Percentiles rank a stretch among this genome's conserved stretches.
phyloP scores from a whole-genome alignment of 495 filamentous ascomycete species.

The Glonium stellatum region DNA sequence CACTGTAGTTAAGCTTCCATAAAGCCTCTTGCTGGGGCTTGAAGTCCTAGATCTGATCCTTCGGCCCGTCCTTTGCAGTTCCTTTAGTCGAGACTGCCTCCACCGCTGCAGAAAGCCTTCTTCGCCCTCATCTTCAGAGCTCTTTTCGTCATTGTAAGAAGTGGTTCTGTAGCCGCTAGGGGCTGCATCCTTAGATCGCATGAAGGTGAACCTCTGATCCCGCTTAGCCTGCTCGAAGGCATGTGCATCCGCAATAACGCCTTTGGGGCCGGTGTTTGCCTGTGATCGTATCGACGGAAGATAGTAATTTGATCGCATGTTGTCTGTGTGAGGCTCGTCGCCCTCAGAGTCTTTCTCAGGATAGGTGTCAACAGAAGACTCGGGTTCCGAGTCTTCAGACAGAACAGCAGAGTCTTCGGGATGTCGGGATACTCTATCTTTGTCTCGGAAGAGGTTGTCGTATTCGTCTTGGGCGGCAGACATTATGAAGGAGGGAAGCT shows the following conservation, averaged over 20 bases:
- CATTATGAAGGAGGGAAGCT: conserved; percentile 20
- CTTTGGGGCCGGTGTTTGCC: conserved; percentile 91
- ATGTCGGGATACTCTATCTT: conserved; percentile 43
- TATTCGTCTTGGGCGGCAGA: conserved; percentile 78
- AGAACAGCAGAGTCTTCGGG: conserved; percentile 46
- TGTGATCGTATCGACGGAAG: conserved; percentile 43
- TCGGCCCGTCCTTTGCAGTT: conserved; percentile 51
- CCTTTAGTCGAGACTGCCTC: conserved; percentile 68
- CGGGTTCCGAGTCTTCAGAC: conserved; percentile 29
- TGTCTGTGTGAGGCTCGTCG: conserved; percentile 50
- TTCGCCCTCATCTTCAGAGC: conserved; percentile 56
- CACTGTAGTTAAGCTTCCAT: conserved; percentile 71
- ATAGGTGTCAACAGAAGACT: conserved; percentile 25
- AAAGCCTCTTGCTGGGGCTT: conserved; percentile 67
- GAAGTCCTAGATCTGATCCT: conserved; percentile 48
- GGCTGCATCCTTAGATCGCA: conserved; percentile 27
- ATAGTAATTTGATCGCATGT: conserved; percentile 56
- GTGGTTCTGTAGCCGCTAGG: conserved; percentile 7
- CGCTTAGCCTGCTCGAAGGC: conserved; percentile 76
- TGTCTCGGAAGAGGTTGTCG: conserved; percentile 59
- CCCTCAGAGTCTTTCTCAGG: conserved; percentile 43
- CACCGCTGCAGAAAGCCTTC: conserved; percentile 77
- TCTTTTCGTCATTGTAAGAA: conserved; percentile 37
- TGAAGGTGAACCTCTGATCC: conserved; percentile 33
- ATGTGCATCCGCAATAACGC: conserved; percentile 92